phyloP scores from a whole-genome alignment of 2,329 filamentous ascomycete genomes.

The Harringtonia aguacate region DNA sequence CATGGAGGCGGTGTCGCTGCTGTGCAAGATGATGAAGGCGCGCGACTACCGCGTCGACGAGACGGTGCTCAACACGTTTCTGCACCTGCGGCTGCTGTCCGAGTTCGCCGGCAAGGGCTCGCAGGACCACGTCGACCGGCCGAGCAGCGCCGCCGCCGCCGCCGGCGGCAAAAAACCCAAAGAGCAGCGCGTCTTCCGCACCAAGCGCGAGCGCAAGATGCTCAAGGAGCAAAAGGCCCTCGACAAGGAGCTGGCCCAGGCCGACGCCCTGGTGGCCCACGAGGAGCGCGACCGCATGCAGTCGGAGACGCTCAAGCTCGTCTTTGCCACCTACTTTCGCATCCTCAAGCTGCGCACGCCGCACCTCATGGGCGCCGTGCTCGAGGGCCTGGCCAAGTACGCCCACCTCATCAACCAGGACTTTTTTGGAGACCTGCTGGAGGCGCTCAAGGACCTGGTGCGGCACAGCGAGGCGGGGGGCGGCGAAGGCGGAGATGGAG shows the following conservation, averaged over 20 bases:
- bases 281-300: slow-evolving; percentile 93
- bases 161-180: slow-evolving; percentile 49
- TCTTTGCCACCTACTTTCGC: slow-evolving; percentile 91
- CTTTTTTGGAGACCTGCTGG: slow-evolving; percentile 93
- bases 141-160: slow-evolving; percentile 12
- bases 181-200: slow-evolving; percentile 74
- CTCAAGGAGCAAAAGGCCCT: slow-evolving; percentile 77
- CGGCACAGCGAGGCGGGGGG: slow-evolving; percentile 55
- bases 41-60: slow-evolving; percentile 77
- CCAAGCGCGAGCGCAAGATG: slow-evolving; percentile 76
- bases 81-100: slow-evolving; percentile 76
- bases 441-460: slow-evolving; percentile 89
- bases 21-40: slow-evolving; percentile 93
- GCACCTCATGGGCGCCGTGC: slow-evolving; percentile 88
- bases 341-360: slow-evolving; percentile 76
- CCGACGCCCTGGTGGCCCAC: slow-evolving; percentile 81
- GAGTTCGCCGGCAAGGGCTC: slow-evolving; percentile 84
- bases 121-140: slow-evolving; percentile 58
- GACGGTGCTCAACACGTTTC: slow-evolving; percentile 77
- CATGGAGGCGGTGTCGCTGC: slow-evolving; percentile 71
- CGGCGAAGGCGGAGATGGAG: slow-evolving; percentile 33
- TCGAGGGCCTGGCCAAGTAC: slow-evolving; percentile 89
- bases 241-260: slow-evolving; percentile 87
- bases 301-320: slow-evolving; percentile 87
- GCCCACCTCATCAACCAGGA: slow-evolving; percentile 97